Base-by-base conservation (phyloP, 148 eudicot genomes). In the Camellia granthamiana region DNA sequence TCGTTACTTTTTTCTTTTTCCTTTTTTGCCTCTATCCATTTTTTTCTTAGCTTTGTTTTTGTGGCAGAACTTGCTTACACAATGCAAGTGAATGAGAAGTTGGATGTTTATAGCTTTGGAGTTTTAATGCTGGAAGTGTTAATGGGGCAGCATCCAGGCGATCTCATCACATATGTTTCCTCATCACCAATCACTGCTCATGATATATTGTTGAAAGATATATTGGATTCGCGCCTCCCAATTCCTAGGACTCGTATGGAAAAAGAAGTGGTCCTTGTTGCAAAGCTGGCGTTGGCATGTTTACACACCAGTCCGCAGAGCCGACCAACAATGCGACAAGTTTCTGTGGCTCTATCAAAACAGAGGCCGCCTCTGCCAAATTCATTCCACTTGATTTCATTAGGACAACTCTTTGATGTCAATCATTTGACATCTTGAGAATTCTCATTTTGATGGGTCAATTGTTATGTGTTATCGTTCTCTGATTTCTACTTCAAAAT, bases 171-270 rank as follows among this genome's bases (percentile, higher is more conserved):
- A 30, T 30, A 30, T 30, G 38, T 30, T 30, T 30, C 38, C 38
- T 0, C 80, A 69, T 13, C 19, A 67, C 42, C 41, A 13, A 0
- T 21, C 41, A 44, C 23, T 21, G 9, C 41, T 67, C 7, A 67
- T 1, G 16, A 67, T 71, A 71, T 30, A 71, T 58, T 15, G 23
- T 23, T 71, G 58, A 71, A 46, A 44, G 75, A 71, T 43, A 52
- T 69, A 15, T 69, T 69, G 73, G 73, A 69, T n/a, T 52, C 73
- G 3, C 51, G 73, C 1, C 73, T 69, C 51, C 73, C 23, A 42
- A 43, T 69, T 69, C 51, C 73, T 3, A 41, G 16, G 49, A 41
- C 12, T 42, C 73, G n/a, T n/a, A 19, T 13, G 6, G 42, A 5
- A 5, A 52, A 69, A 69, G 73, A 69, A 41, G 46, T 69, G 14